A percentile compares a stretch with the other conserved stretches of the same genome.
phyloP scores from a whole-genome alignment of 768 basidiomycete species.

The Pisolithus orientalis region DNA sequence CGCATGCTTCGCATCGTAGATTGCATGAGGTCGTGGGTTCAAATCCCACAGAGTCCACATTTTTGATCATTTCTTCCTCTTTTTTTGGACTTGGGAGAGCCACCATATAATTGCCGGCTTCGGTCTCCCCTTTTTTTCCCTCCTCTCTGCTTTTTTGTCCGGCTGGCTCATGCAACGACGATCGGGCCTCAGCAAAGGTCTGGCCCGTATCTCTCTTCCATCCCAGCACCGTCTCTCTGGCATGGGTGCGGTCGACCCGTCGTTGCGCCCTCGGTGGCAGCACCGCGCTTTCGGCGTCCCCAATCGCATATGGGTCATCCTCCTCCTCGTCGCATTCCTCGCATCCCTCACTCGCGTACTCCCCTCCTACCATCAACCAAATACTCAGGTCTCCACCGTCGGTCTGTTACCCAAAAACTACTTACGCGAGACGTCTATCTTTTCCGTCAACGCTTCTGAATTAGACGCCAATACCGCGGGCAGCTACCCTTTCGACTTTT shows the following conservation, averaged over 20 bases:
- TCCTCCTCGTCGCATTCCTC: conserved; percentile 49
- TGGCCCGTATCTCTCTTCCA: conserved; percentile 52
- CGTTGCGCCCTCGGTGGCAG: conserved; percentile 47
- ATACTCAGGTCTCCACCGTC: conserved; percentile 28
- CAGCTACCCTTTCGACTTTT: conserved; percentile 80
- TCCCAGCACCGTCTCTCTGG: conserved; percentile 32
- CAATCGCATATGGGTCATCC: conserved; percentile 63
- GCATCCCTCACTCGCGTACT: conserved; percentile 51
- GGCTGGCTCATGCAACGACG: conserved; percentile 52
- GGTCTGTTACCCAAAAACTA: conserved; percentile 74
- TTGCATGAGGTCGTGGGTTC: conserved; percentile 56
- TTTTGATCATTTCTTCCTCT: not conserved
- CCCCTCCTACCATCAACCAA: conserved; percentile 28
- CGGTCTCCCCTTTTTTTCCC: too few species aligned
- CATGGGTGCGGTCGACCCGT: conserved; percentile 37
- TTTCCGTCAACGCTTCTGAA: conserved; percentile 29
- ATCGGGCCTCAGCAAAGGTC: conserved; percentile 36
- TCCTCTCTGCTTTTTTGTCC: not conserved
- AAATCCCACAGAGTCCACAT: conserved; percentile 46
- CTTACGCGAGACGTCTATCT: conserved; percentile 48
- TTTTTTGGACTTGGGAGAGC: conserved; percentile 1
- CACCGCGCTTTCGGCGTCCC: conserved; percentile 58
- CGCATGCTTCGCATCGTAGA: conserved; percentile 47
- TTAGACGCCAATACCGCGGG: conserved; percentile 28
- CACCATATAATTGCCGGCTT: not conserved